Percentiles rank a stretch among this genome's conserved stretches.
These are phyloP conservation scores for Mycena citricolor DNA, from an alignment of 1,284 basidiomycete genomes.

Conservation along the genomic window DNA sequence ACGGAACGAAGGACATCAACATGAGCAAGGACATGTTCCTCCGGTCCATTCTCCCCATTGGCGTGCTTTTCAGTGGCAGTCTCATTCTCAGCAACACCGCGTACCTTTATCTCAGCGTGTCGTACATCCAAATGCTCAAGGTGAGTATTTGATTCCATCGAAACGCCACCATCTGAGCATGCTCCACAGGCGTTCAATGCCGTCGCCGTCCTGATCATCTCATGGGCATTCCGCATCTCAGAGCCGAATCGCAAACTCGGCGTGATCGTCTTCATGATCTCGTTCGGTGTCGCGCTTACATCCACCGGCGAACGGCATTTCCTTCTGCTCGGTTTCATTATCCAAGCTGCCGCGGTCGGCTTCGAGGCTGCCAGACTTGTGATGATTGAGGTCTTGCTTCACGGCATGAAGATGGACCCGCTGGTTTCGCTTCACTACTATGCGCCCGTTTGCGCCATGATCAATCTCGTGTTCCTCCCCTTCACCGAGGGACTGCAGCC, in stretches of 20 bases:
- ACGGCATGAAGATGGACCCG: slow-evolving; percentile 97
- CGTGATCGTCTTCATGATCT: slow-evolving; percentile 90
- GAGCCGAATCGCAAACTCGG: slow-evolving; percentile 83
- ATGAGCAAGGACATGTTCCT: slow-evolving; percentile 84
- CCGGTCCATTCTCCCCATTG: slow-evolving; percentile 91
- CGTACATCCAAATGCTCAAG: slow-evolving; percentile 99
- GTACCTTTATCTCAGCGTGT: slow-evolving; percentile 88
- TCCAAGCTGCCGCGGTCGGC: slow-evolving; percentile 73
- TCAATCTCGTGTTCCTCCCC: slow-evolving; percentile 84
- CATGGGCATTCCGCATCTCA: slow-evolving; percentile 87
- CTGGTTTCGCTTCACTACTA: slow-evolving; percentile 96
- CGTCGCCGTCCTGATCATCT: slow-evolving; percentile 93
- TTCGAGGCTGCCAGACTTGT: slow-evolving; percentile 91
- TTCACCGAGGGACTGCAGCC: slow-evolving; percentile 91
- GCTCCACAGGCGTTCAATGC: slow-evolving; percentile 84
- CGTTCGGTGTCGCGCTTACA: slow-evolving; percentile 84
- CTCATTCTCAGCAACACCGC: slow-evolving; percentile 94
- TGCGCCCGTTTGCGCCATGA: slow-evolving; percentile 90
- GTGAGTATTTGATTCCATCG: slow-evolving; percentile 37
- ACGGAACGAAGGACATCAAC: slow-evolving; percentile 85
- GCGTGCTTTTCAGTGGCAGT: slow-evolving; percentile 87
- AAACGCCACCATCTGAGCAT: background rate
- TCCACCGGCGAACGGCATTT: slow-evolving; percentile 88
- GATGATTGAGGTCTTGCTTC: slow-evolving; percentile 94
- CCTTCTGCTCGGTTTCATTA: slow-evolving; percentile 83